A percentile compares a stretch with the other conserved stretches of the same genome.
Evolutionary conservation across 257 asterid genomes (phyloP).

Genomic region (Nyctanthes arbortristis): DNA sequence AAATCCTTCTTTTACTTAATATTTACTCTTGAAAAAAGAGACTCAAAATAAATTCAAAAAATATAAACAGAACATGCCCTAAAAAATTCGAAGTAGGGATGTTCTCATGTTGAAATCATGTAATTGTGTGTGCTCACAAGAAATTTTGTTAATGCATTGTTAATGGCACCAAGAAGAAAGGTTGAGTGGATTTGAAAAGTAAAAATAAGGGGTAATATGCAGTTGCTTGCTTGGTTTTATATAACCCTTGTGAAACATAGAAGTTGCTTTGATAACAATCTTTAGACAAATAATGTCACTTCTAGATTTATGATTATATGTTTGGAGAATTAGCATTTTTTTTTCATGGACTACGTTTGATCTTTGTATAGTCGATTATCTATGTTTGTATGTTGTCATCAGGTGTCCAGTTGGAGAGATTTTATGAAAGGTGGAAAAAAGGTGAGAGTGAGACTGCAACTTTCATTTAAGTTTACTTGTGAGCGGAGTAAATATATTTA

Average conservation of each 20-base stretch:
- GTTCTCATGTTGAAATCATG: constrained; percentile 6
- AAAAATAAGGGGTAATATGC: neutral
- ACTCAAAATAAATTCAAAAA: too few species aligned
- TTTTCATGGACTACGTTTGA: neutral
- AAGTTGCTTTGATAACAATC: too few species aligned
- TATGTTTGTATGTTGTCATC: constrained; percentile 13
- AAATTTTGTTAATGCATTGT: too few species aligned
- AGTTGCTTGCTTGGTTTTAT: too few species aligned
- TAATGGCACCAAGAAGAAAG: too few species aligned
- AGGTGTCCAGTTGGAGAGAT: constrained; percentile 99
- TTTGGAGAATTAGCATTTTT: too few species aligned
- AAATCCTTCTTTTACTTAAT: too few species aligned
- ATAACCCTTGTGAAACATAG: too few species aligned
- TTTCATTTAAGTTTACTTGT: neutral
- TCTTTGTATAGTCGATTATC: neutral
- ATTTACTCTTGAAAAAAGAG: too few species aligned
- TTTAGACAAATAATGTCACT: too few species aligned
- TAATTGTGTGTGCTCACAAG: neutral
- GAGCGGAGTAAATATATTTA: neutral
- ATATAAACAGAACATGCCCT: too few species aligned
- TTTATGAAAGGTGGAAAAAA: constrained; percentile 98
- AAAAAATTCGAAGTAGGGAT: neutral
- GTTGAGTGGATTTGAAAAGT: neutral
- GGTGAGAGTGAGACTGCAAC: constrained; percentile 42
- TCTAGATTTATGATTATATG: too few species aligned